Evolutionary conservation across 495 filamentous ascomycete genomes (phyloP).

Genomic region (Neurospora hispaniola): DNA sequence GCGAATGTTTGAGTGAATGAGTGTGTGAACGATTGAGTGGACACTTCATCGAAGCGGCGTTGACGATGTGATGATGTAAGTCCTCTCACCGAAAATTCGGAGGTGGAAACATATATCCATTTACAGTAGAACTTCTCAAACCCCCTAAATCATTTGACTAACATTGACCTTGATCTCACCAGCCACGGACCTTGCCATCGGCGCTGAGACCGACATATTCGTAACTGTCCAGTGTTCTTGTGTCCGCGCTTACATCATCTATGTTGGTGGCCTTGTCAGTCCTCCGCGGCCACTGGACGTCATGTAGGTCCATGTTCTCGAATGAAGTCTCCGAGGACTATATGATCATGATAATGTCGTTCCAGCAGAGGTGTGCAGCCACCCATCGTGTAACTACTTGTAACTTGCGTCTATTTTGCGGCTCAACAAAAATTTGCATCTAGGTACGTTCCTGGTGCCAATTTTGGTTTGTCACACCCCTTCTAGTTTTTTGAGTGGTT

Average conservation of each 20-base stretch:
- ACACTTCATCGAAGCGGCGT: background rate
- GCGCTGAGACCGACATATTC: background rate
- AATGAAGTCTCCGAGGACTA: background rate
- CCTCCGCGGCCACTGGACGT: background rate
- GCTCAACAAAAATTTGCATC: background rate
- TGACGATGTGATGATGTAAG: background rate
- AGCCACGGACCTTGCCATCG: background rate
- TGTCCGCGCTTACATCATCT: background rate
- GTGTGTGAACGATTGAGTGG: background rate
- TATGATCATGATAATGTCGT: background rate
- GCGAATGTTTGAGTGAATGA: background rate
- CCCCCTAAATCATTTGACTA: background rate
- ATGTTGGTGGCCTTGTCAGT: background rate
- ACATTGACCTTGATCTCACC: background rate
- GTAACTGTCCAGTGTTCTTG: background rate
- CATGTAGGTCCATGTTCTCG: background rate
- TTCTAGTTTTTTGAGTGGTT: background rate
- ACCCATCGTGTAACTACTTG: background rate
- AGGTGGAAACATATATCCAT: background rate
- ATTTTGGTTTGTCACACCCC: background rate
- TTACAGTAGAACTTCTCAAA: background rate
- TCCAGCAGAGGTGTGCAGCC: background rate
- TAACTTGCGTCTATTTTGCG: background rate
- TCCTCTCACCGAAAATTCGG: background rate
- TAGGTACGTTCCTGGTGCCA: background rate